A percentile compares a stretch with the other conserved stretches of the same genome.
These are phyloP conservation scores for Cinnamomum micranthum DNA, from an alignment of 164 flowering plant species.

Conservation along the genomic window DNA sequence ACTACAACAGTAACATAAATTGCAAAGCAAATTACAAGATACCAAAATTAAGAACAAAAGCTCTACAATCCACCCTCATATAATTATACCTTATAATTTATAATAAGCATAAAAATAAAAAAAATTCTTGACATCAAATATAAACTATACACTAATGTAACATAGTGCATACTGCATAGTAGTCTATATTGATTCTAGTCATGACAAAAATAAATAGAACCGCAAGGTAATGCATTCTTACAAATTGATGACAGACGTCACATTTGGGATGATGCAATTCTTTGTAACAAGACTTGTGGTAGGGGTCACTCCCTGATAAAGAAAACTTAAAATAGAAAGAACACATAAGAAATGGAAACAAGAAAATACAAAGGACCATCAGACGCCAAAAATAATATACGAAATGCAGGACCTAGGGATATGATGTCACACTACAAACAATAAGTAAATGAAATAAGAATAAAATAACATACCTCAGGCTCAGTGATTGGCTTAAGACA, in stretches of 20 bases:
- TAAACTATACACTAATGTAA: too few species aligned
- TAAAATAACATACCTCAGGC: slow-evolving; percentile 53
- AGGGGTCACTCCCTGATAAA: slow-evolving; percentile 78
- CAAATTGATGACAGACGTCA: slow-evolving; percentile 94
- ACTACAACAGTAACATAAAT: neutral
- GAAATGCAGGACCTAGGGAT: too few species aligned
- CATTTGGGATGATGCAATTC: slow-evolving; percentile 94
- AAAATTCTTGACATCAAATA: too few species aligned
- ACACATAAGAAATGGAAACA: slow-evolving; percentile 12
- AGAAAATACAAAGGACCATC: neutral
- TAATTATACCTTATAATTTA: neutral
- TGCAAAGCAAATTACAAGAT: neutral
- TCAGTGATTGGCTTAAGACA: slow-evolving; percentile 76
- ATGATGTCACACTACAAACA: too few species aligned
- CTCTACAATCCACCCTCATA: neutral
- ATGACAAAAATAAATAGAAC: neutral
- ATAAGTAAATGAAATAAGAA: too few species aligned
- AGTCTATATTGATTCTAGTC: neutral
- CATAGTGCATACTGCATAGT: neutral
- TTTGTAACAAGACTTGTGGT: slow-evolving; percentile 86
- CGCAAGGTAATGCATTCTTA: slow-evolving; percentile 32
- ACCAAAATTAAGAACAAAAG: neutral
- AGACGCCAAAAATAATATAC: too few species aligned
- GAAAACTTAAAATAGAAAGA: slow-evolving; percentile 73
- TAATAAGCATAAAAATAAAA: too few species aligned